Conservation (phyloP, 768 basidiomycete species). For the Suillus placidus region DNA sequence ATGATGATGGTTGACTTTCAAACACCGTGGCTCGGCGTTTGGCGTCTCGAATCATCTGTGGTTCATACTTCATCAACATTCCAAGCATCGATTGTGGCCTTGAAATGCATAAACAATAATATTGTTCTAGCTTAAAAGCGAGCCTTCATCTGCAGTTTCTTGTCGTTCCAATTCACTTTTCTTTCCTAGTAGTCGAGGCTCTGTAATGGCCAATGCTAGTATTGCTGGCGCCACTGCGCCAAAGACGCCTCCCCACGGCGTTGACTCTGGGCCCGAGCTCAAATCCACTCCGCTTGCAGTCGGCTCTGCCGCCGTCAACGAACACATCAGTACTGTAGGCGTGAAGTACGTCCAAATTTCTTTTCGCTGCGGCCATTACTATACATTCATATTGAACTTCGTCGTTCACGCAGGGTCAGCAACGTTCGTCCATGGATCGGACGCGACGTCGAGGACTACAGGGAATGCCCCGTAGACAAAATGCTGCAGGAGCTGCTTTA, state of each 20-base stretch:
- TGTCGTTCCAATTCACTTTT: not conserved
- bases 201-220: not conserved
- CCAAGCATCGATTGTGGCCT: not conserved
- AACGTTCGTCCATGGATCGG: not conserved
- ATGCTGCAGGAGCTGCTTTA: conserved; percentile 7
- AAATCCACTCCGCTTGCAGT: conserved; percentile 5
- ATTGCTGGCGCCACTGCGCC: not conserved
- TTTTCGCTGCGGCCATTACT: not conserved
- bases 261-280: not conserved
- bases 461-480: not conserved
- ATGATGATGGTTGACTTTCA: not conserved
- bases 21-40: not conserved
- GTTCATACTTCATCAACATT: not conserved
- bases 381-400: not conserved
- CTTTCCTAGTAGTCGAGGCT: not conserved
- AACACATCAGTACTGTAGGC: not conserved
- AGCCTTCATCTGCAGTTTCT: not conserved
- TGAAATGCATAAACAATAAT: not conserved
- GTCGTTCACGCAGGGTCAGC: not conserved
- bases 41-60: not conserved
- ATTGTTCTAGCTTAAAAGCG: not conserved
- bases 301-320: not conserved
- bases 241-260: not conserved
- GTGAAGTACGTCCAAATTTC: not conserved
- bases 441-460: not conserved